Percentiles rank a stretch among this genome's conserved stretches.
Conservation (phyloP, 2,329 filamentous ascomycete genomes). For the Elsinoe perseae region DNA sequence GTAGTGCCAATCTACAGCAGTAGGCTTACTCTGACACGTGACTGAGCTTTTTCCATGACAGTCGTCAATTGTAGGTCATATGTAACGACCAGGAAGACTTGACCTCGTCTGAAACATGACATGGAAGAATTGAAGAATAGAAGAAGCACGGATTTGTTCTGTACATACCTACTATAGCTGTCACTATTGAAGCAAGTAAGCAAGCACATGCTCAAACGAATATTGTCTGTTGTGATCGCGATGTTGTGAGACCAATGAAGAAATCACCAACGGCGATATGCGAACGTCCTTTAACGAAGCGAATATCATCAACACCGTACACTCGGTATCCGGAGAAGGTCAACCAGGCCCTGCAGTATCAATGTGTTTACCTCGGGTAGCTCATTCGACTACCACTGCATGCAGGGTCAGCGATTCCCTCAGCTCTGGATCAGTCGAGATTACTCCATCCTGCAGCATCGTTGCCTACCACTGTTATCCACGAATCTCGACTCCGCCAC, state of each 20-base stretch:
- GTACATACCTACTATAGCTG: neutral
- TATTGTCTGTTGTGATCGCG: neutral
- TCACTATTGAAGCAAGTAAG: neutral
- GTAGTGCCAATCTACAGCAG: too few species aligned
- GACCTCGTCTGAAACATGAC: too few species aligned
- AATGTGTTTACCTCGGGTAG: neutral
- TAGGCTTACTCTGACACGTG: too few species aligned
- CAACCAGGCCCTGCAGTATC: neutral
- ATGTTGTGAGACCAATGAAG: neutral
- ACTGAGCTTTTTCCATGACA: too few species aligned
- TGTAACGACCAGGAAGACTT: too few species aligned
- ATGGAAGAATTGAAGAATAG: too few species aligned
- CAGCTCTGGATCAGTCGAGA: neutral
- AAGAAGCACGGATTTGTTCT: too few species aligned
- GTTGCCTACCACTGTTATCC: neutral
- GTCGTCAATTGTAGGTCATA: too few species aligned
- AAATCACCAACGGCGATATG: neutral
- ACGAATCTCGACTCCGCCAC: neutral
- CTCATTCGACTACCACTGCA: neutral
- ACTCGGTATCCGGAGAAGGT: neutral
- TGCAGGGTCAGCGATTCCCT: neutral
- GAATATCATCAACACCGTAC: neutral
- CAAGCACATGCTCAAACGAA: neutral
- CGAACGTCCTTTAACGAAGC: neutral
- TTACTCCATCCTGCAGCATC: neutral